Evolutionary conservation across 2,329 filamentous ascomycete genomes (phyloP), one percentile per base, ranked within the genome.

Genomic region (Diaporthe amygdali): DNA sequence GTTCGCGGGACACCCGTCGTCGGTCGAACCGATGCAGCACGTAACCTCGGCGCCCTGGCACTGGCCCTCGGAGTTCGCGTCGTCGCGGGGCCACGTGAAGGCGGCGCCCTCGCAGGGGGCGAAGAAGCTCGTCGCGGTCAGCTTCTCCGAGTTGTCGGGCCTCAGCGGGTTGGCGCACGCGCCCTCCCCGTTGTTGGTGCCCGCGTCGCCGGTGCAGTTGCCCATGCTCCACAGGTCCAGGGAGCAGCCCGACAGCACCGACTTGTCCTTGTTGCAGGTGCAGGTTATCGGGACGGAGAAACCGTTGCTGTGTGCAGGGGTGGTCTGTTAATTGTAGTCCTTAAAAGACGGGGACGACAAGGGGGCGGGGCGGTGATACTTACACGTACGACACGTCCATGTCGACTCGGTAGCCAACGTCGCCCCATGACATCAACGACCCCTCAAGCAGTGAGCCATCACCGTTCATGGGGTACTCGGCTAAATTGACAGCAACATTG

Each of bases 381-480:
- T 34, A 72, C 71, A 72, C 71, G 9, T 72, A 72, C 10, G 71
- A 72, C 0, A 72, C 71, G 27, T 72, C 71, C 12, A 72, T 66
- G n/a, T 72, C 71, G 15, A 72, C 52, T 12, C 66, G 51, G 15
- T 41, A 67, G 1, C 39, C 61, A 5, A 27, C n/a, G n/a, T 46
- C 39, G 7, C 59, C 64, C 37, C 61, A 55, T 4, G 61, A 25
- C 55, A 54, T 72, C 64, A 72, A 25, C 1, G 68, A 66, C 0
- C 61, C 68, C 68, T 72, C 71, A 0, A 72, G 52, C 15, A 72
- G 37, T 5, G 68, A 71, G 17, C n/a, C 54, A 12, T 68, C 64
- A 1, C 66, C 22, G n/a, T 64, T 66, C 55, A 51, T 32, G 15
- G 6, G 3, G 9, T 68, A 68, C 12, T 67, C 39, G 7, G 30